phyloP scores from a whole-genome alignment of 2,329 filamentous ascomycete species.

The Beauveria varroae region DNA sequence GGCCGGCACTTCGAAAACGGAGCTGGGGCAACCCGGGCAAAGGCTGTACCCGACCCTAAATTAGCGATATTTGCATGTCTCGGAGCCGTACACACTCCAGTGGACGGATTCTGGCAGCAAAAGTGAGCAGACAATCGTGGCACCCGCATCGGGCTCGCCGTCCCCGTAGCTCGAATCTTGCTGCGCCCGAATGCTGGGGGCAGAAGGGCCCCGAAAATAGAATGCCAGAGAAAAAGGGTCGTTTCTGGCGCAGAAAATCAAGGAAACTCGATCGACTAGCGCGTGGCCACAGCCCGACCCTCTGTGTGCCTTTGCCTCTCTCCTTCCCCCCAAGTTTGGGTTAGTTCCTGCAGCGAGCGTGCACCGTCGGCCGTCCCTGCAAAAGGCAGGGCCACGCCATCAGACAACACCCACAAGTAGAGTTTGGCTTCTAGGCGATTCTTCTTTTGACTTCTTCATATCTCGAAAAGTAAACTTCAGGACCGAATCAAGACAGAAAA shows the following conservation, averaged over 20 bases:
- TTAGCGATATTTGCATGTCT: neutral
- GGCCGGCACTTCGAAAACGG: too few relatives aligned
- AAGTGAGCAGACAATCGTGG: neutral
- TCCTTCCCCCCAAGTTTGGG: neutral
- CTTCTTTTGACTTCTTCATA: neutral
- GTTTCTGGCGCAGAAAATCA: neutral
- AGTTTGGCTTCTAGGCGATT: neutral
- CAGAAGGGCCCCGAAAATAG: neutral
- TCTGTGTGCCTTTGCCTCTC: too few relatives aligned
- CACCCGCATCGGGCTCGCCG: neutral
- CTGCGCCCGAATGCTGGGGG: neutral
- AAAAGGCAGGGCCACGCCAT: neutral
- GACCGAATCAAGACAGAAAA: neutral
- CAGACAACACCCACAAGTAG: neutral
- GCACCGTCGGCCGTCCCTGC: neutral
- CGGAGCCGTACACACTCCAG: neutral
- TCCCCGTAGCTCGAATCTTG: neutral
- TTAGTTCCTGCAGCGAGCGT: conserved; percentile 1
- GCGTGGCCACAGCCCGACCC: neutral
- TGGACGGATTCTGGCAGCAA: too few relatives aligned
- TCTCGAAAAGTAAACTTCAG: neutral
- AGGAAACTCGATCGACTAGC: conserved; percentile 7
- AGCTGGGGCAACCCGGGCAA: too few relatives aligned
- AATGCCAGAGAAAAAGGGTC: neutral
- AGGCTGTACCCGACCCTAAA: too few relatives aligned